These are phyloP conservation scores for Auxenochlorella pyrenoidosa DNA, from an alignment of 139 green algal genomes.

Conservation along the genomic window DNA sequence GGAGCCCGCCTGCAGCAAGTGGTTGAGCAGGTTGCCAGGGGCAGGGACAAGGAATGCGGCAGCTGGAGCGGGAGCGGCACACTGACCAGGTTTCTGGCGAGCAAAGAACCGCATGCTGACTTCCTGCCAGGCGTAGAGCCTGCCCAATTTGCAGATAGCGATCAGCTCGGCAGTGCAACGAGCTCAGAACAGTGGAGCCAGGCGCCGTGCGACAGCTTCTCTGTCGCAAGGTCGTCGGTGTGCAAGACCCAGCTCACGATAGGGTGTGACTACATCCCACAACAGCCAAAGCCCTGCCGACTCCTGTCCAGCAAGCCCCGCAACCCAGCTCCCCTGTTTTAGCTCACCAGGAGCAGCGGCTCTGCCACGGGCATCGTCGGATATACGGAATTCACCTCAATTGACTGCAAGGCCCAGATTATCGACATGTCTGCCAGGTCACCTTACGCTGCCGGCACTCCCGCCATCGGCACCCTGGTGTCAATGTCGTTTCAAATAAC, in stretches of 20 bases:
- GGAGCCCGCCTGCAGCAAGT: slow-evolving; percentile 6
- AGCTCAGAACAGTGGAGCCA: neutral
- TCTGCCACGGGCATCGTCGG: neutral
- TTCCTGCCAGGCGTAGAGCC: too few relatives aligned
- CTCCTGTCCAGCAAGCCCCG: neutral
- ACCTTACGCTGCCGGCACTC: too few relatives aligned
- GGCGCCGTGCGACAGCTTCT: neutral
- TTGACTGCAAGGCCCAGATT: too few relatives aligned
- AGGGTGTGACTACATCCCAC: too few relatives aligned
- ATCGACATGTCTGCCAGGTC: too few relatives aligned
- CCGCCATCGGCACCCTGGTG: too few relatives aligned
- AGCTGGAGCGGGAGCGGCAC: neutral
- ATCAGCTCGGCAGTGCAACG: neutral
- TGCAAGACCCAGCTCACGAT: too few relatives aligned
- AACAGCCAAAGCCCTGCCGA: neutral
- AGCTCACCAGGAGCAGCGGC: slow-evolving; percentile 2
- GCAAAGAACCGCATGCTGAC: too few relatives aligned
- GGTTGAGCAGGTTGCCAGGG: too few relatives aligned
- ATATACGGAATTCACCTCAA: too few relatives aligned
- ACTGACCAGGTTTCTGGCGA: neutral
- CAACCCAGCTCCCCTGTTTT: neutral
- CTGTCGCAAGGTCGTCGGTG: neutral
- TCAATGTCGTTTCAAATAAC: too few relatives aligned
- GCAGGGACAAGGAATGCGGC: too few relatives aligned
- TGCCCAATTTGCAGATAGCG: neutral